Base-by-base conservation (phyloP, 2,329 filamentous ascomycete genomes). In the Ciborinia camelliae region DNA sequence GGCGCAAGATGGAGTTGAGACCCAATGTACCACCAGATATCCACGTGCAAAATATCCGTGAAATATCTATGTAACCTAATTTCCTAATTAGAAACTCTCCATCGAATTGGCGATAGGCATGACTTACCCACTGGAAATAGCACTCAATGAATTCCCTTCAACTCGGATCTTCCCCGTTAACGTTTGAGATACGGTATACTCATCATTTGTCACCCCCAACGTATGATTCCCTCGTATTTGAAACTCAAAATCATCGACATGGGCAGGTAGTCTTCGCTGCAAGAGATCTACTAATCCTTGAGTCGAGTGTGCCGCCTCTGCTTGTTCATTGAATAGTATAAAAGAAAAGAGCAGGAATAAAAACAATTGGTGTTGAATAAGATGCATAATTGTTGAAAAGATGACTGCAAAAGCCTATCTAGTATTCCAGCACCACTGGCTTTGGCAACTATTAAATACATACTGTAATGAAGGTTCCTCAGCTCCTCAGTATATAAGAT, bases 11-110 rank as follows among this genome's bases (percentile, higher is more conserved):
- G 69, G 48, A 81, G 67, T 9, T 73, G 75, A 63, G 75, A 81
- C 3, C 79, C 80, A 60, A 81, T 76, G 65, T 75, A 80, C 79
- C 80, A 81, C 70, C 77, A 81, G 18, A 81, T 77, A 62, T 81
- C 80, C 2, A 79, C 77, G 69, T 80, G 75, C 3, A 74, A 74
- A 23, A 77, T 68, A 66, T 79, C 77, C 18, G 74, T 74, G 15
- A 81, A 70, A 67, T 81, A 79, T 52, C 76, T 77, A 69, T 77
- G 77, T 57, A 57, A 23, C 18, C 54, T 57, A 32, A 9, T 12
- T 32, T 23, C 1, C 1, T 15, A 1, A 30, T 43, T 23, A 32
- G 26, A 15, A 32, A 23, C 3, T 10, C 7, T 3, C 1, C 12
- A 7, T 4, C 12, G 45, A 1, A 45, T 15, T 6, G 0, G 15